phyloP scores from a whole-genome alignment of 2,329 filamentous ascomycete genomes.

The Emericellopsis atlantica region DNA sequence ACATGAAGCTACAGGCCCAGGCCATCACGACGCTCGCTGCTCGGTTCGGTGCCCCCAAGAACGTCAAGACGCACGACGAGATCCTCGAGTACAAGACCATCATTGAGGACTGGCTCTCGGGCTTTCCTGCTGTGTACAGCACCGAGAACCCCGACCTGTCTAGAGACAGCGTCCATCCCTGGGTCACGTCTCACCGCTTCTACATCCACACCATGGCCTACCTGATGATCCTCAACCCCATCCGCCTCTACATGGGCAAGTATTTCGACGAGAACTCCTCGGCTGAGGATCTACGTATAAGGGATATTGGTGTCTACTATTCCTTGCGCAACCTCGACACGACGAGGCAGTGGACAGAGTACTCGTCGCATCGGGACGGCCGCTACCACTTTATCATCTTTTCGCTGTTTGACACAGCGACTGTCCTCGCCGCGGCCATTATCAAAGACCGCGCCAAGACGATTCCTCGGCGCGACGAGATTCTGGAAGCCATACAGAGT shows the following conservation, averaged over 20 bases:
- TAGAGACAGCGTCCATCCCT: constrained; percentile 23
- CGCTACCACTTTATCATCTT: constrained; percentile 39
- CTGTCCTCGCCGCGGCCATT: constrained; percentile 34
- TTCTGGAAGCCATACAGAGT: constrained; percentile 21
- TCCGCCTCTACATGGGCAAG: constrained; percentile 31
- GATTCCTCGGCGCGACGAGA: constrained; percentile 24
- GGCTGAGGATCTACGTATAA: constrained; percentile 19
- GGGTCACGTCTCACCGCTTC: constrained; percentile 31
- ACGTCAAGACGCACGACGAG: constrained; percentile 14
- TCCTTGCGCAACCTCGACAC: constrained; percentile 26
- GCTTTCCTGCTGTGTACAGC: constrained; percentile 26
- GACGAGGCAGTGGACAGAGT: constrained; percentile 25
- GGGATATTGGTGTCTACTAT: constrained; percentile 25
- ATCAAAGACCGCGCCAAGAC: constrained; percentile 28
- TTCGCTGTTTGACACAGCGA: constrained; percentile 35
- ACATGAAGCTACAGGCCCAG: constrained; percentile 22
- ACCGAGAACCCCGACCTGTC: constrained; percentile 24
- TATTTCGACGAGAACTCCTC: constrained; percentile 12
- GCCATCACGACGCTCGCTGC: constrained; percentile 16
- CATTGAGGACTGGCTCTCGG: constrained; percentile 26
- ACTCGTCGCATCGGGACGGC: constrained; percentile 28
- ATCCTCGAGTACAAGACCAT: constrained; percentile 17
- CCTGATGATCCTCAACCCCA: constrained; percentile 30
- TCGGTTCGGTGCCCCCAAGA: constrained; percentile 16
- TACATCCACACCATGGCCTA: constrained; percentile 30